Percentiles rank a stretch among this genome's conserved stretches.
Evolutionary conservation across 75 land plant species (phyloP).

Genomic region (Chamaecyparis obtusa): DNA sequence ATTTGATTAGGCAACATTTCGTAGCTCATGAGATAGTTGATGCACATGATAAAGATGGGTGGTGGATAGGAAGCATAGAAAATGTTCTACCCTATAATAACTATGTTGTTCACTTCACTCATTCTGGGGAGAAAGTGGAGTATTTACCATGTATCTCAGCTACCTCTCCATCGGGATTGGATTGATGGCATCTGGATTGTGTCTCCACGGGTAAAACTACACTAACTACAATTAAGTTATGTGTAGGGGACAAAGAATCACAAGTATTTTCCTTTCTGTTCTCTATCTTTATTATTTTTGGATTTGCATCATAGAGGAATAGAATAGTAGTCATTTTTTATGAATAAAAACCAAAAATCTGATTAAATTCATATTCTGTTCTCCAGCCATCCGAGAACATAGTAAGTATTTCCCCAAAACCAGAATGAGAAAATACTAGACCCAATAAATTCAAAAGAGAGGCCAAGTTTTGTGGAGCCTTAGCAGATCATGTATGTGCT

Average conservation of each 20-base stretch:
- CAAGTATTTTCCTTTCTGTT: background rate
- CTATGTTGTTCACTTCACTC: constrained; percentile 44
- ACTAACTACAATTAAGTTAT: background rate
- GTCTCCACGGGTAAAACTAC: constrained; percentile 43
- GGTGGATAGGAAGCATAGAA: constrained; percentile 57
- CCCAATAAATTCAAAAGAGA: background rate
- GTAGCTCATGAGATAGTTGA: constrained; percentile 46
- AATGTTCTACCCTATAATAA: constrained; percentile 26
- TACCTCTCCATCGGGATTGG: constrained; percentile 56
- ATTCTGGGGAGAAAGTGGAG: constrained; percentile 29
- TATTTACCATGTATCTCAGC: constrained; percentile 27
- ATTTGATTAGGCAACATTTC: constrained; percentile 12
- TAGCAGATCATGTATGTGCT: background rate
- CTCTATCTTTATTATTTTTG: background rate
- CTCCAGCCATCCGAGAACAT: background rate
- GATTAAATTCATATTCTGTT: background rate
- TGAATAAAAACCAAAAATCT: background rate
- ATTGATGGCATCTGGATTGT: constrained; percentile 48
- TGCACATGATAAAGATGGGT: constrained; percentile 49
- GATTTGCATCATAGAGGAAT: background rate
- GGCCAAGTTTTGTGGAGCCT: background rate
- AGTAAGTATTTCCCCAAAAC: background rate
- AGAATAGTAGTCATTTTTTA: background rate
- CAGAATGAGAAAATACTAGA: background rate
- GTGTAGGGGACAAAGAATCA: background rate